Evolutionary conservation across 2,329 filamentous ascomycete species (phyloP).

Genomic region (Ophiostoma piceae): DNA sequence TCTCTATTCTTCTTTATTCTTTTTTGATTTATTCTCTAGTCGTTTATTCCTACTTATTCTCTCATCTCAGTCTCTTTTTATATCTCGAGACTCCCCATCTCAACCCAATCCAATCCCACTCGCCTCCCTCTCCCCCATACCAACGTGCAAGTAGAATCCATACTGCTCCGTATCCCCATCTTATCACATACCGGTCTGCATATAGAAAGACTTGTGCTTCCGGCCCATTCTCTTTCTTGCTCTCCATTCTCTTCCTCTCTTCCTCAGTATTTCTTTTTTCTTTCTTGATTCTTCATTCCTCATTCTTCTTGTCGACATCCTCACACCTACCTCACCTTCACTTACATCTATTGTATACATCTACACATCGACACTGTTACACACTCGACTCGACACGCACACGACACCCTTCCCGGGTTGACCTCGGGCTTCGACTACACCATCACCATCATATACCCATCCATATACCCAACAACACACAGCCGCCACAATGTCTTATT

Average conservation of each 20-base stretch:
- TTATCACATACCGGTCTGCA: background rate
- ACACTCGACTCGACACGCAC: background rate
- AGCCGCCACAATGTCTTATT: slow-evolving; percentile 50
- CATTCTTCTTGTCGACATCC: background rate
- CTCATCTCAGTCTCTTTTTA: slow-evolving; percentile 2
- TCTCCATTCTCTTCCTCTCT: background rate
- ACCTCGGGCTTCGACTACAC: background rate
- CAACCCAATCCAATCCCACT: slow-evolving; percentile 10
- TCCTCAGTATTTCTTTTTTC: background rate
- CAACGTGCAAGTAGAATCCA: background rate
- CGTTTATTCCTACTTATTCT: background rate
- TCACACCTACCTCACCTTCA: background rate
- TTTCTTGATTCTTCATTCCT: background rate
- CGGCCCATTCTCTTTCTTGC: background rate
- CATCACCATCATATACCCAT: background rate
- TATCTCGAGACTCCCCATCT: background rate
- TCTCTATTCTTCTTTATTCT: background rate
- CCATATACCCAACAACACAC: background rate
- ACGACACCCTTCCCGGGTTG: background rate
- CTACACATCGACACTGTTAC: background rate
- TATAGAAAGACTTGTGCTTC: slow-evolving; percentile 9
- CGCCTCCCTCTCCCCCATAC: slow-evolving; percentile 3
- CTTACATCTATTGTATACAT: background rate
- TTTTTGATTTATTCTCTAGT: background rate
- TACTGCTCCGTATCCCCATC: slow-evolving; percentile 5